Evolutionary conservation across 1,139 yeast genomes (phyloP).

Genomic region (Nakaseomyces bracarensis): DNA sequence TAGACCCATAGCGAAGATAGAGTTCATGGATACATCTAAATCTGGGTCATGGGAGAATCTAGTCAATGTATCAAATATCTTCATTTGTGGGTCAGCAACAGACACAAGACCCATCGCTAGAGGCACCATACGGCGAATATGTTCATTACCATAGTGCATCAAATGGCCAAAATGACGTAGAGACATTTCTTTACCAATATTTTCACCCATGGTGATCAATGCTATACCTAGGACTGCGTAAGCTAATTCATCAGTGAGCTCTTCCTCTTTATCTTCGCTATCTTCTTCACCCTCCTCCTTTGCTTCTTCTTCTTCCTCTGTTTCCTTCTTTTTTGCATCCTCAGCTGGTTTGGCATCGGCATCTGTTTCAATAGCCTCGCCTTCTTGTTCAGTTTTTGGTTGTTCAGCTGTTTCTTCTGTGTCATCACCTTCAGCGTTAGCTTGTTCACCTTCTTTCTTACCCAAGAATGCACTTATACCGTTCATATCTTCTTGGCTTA

Average conservation of each 20-base stretch:
- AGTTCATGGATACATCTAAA: conserved; percentile 87
- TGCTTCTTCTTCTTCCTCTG: conserved; percentile 29
- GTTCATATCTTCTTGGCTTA: conserved; percentile 35
- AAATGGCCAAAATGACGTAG: conserved; percentile 93
- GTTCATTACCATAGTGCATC: conserved; percentile 94
- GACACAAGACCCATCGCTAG: conserved; percentile 95
- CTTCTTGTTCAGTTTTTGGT: conserved; percentile 15
- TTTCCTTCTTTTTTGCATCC: conserved; percentile 18
- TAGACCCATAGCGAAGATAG: conserved; percentile 93
- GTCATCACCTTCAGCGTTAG: conserved; percentile 21
- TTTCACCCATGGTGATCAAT: conserved; percentile 94
- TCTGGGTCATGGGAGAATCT: conserved; percentile 96
- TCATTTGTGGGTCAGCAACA: conserved; percentile 92
- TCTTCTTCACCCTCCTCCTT: conserved; percentile 32
- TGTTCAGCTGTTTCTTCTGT: conserved; percentile 15
- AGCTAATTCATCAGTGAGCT: conserved; percentile 48
- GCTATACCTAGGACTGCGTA: conserved; percentile 94
- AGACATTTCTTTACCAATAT: conserved; percentile 95
- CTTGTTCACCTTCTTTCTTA: conserved; percentile 18
- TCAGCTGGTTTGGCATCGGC: conserved; percentile 15
- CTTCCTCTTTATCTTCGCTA: conserved; percentile 35
- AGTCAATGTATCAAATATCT: conserved; percentile 91
- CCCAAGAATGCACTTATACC: conserved; percentile 23
- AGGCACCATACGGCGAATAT: conserved; percentile 91
- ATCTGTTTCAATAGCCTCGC: conserved; percentile 20